Evolutionary conservation across 257 asterid species (phyloP), one percentile per base, ranked within the genome.

Genomic region (Fraxinus anomala): DNA sequence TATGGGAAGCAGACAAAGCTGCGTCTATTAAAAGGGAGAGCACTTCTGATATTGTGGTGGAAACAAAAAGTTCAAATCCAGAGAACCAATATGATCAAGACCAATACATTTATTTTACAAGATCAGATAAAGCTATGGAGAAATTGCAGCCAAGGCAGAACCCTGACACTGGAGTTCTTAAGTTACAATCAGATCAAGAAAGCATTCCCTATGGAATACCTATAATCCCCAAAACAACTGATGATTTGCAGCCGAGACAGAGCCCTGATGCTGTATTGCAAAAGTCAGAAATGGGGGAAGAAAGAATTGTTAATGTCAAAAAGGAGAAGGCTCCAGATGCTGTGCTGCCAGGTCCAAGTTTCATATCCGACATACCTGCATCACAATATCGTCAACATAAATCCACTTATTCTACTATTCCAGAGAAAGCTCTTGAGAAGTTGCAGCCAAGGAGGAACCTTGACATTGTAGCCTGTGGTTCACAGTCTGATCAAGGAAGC

Each of bases 111-210:
- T 83, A 63, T 80, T 72, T 75, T 39, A 24, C 36, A 42, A 74
- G 54, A 56, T 77, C 80, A 44, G 86, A 86, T 63, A 84, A 82
- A 71, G 56, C 85, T 74, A 56, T 79, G 77, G 78, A 82, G 74
- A 85, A 85, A 78, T 76, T 85, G 85, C 87, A 76, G 81, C 87
- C 88, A 17, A 83, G 82, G 81, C 81, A 84, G 75, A 85, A 81
- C 83, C 83, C 81, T 77, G 89, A 89, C 3, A 26, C 33, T 72
- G 84, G 74, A 70, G 74, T 30, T 34, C 84, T 79, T 23, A 26
- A 51, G 7, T 70, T 80, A 28, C 84, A 74, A 56, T 63, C 86
- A 44, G 80, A 84, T 70, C 78, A 77, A 73, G 84, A 75, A 72
- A 80, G 69, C 65, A 7, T 21, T 73, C 56, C 86, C 40, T 73